Conservation (phyloP, 2,329 filamentous ascomycete species). For the Talaromyces amestolkiae region DNA sequence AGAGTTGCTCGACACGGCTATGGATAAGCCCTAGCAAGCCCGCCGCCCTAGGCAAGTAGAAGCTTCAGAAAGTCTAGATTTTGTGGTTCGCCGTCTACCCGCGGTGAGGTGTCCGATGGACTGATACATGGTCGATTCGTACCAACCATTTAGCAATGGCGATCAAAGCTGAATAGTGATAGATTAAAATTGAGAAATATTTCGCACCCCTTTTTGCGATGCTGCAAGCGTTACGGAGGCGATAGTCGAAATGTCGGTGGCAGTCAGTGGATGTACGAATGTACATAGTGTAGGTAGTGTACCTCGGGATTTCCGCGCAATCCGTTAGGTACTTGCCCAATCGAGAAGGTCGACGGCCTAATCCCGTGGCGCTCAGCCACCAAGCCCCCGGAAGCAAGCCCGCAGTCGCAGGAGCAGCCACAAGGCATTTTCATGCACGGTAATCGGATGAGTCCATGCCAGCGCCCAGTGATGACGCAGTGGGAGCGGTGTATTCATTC, state of each 20-base stretch:
- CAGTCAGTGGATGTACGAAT: neutral
- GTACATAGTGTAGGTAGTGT: no score
- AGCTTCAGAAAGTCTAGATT: neutral
- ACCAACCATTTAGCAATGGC: neutral
- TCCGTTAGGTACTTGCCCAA: neutral
- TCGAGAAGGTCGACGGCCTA: neutral
- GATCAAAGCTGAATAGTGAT: neutral
- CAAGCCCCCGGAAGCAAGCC: neutral
- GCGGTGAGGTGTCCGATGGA: neutral
- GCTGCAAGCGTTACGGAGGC: neutral
- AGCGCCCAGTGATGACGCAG: constrained; percentile 1
- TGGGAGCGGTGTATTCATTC: neutral
- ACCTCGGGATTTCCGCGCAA: neutral
- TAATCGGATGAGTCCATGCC: neutral
- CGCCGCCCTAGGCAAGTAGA: neutral
- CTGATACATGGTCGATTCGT: no score
- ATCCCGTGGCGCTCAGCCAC: constrained; percentile 1
- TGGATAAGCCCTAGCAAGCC: neutral
- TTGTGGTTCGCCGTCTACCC: neutral
- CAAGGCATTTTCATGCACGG: neutral
- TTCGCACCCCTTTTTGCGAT: neutral
- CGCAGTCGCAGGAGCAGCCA: neutral
- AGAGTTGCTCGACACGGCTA: neutral
- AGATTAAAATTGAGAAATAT: neutral
- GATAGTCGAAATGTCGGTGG: neutral